Evolutionary conservation across 176 grass and related monocot species (phyloP), one percentile per base, ranked within the genome.

Genomic region (Juncus effusus): DNA sequence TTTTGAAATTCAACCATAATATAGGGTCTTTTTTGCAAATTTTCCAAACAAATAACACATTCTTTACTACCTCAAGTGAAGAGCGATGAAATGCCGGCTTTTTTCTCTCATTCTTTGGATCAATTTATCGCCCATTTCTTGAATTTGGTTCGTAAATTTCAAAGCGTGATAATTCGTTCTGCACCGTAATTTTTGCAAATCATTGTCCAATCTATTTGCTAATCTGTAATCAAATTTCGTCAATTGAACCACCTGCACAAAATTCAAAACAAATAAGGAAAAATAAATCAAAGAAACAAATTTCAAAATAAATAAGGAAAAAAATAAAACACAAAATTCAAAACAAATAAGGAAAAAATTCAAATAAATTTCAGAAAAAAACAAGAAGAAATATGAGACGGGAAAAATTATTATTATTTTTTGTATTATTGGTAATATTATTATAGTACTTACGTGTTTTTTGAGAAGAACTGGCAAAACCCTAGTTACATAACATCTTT

Each of bases 161-260:
- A 96, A 77, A 4, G 79, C 79, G 65, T 88, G 79, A 77, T 96
- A 96, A 60, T 96, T 96, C 19, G 90, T 84, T 85, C 87, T 96
- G 61, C 92, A 96, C 69, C 92, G 85, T 74, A 96, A 62, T 77
- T 88, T 96, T 69, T 96, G 92, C 54, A 91, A 74, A 64, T 96
- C 92, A 64, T 76, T 76, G 51, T 96, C 84, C 77, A 96, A 78
- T 76, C 78, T 91, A 77, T 96, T 96, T 64, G 92, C 79, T 76
- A 96, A 77, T 35, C 92, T 88, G 74, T 96, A 96, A 77, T 96
- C 92, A 77, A 85, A 96, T 79, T 96, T 96, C 6, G 87, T 91
- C 72, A 96, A 74, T 61, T 85, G 87, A 67, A 96, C 80, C 74
- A 88, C 87, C 93, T 96, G 81, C 81, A 84, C 28, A 64, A 56